Conservation (phyloP, 352 stramenopile genomes). For the Pythium volutum region DNA sequence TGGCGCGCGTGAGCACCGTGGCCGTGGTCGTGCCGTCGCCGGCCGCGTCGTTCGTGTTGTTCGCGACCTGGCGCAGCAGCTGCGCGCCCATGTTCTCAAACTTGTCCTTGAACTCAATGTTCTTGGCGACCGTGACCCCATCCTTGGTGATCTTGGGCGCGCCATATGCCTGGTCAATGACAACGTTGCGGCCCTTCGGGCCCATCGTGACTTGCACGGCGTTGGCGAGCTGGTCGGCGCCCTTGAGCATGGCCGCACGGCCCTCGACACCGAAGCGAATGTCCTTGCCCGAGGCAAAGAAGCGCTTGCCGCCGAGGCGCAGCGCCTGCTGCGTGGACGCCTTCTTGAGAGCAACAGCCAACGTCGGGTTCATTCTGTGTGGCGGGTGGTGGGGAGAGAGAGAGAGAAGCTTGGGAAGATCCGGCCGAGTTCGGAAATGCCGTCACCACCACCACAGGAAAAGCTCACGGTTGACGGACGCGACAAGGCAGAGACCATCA, state of each 20-base stretch:
- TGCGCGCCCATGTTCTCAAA: slow-evolving; percentile 91
- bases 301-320: slow-evolving; percentile 47
- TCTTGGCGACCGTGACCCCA: slow-evolving; percentile 97
- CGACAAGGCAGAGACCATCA: slow-evolving; percentile 17
- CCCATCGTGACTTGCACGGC: slow-evolving; percentile 99
- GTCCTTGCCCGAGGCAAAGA: slow-evolving; percentile 94
- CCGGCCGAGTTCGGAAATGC: slow-evolving; percentile 30
- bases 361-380: slow-evolving; percentile 77
- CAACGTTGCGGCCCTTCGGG: slow-evolving; percentile 99
- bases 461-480: slow-evolving; percentile 15
- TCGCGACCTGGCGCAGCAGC: slow-evolving; percentile 88
- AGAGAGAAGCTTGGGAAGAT: slow-evolving; percentile 24
- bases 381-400: neutral
- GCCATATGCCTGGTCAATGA: slow-evolving; percentile 98
- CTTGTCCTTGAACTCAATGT: slow-evolving; percentile 97
- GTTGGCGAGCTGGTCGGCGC: slow-evolving; percentile 98
- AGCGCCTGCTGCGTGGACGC: slow-evolving; percentile 34
- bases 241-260: slow-evolving; percentile 97
- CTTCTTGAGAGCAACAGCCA: slow-evolving; percentile 67
- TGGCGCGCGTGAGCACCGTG: slow-evolving; percentile 98
- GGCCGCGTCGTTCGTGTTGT: slow-evolving; percentile 99
- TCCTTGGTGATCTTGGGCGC: slow-evolving; percentile 98
- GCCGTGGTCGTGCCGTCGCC: slow-evolving; percentile 99
- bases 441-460: slow-evolving; percentile 21
- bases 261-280: slow-evolving; percentile 99